Percentiles rank a stretch among this genome's conserved stretches.
Conservation (phyloP, 257 asterid genomes). For the Solanum peruvianum region DNA sequence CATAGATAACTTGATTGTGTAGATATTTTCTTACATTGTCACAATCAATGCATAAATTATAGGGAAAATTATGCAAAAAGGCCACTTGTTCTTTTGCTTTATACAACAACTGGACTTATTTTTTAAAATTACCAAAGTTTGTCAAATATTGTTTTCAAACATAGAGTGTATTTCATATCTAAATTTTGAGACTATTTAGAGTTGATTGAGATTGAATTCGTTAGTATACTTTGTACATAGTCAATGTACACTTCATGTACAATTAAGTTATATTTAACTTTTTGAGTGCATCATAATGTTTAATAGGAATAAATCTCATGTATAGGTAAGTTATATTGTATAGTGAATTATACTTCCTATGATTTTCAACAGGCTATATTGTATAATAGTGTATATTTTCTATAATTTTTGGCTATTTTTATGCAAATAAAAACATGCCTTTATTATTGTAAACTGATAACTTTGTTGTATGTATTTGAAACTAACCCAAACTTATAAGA, state of each 20-base stretch:
- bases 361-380: neutral
- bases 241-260: neutral
- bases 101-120: neutral
- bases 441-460: too few relatives aligned
- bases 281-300: neutral
- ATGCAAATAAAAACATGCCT: neutral
- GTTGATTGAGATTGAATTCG: neutral
- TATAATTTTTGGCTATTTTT: neutral
- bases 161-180: too few relatives aligned
- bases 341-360: neutral
- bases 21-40: neutral
- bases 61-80: neutral
- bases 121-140: neutral
- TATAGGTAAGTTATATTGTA: neutral
- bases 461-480: too few relatives aligned
- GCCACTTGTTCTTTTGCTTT: neutral
- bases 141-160: neutral
- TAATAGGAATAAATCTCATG: fast-evolving
- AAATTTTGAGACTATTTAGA: neutral
- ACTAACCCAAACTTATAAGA: neutral
- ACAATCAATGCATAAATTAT: neutral
- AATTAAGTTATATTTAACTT: neutral
- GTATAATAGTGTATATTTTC: neutral
- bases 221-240: neutral
- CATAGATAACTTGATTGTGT: neutral